Conservation (phyloP, 768 basidiomycete species). For the Pleurotus eryngii region DNA sequence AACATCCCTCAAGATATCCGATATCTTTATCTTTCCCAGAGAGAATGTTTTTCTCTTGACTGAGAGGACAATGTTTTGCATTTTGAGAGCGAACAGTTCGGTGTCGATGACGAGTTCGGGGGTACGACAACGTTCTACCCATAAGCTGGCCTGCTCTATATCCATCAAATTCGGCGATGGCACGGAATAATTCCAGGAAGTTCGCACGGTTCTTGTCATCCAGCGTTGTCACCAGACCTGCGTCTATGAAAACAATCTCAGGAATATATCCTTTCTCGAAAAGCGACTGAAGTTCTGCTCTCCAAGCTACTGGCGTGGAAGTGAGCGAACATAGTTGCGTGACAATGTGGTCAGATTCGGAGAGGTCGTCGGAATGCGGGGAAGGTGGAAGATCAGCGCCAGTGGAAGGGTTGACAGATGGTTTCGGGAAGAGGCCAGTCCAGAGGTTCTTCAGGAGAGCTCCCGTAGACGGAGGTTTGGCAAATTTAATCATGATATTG, state of each 20-base stretch:
- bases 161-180: slow-evolving; percentile 95
- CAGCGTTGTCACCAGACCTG: slow-evolving; percentile 89
- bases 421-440: slow-evolving; percentile 43
- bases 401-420: slow-evolving; percentile 16
- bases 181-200: slow-evolving; percentile 95
- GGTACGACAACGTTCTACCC: slow-evolving; percentile 88
- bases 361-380: slow-evolving; percentile 34
- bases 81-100: slow-evolving; percentile 95
- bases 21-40: slow-evolving; percentile 94
- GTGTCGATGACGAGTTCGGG: slow-evolving; percentile 88
- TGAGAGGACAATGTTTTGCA: slow-evolving; percentile 91
- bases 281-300: slow-evolving; percentile 58
- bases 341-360: slow-evolving; percentile 63
- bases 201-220: slow-evolving; percentile 80
- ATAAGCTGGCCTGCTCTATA: slow-evolving; percentile 94
- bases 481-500: slow-evolving; percentile 98
- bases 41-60: slow-evolving; percentile 98
- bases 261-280: slow-evolving; percentile 78
- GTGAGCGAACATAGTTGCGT: slow-evolving; percentile 61
- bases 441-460: slow-evolving; percentile 62
- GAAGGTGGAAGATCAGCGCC: slow-evolving; percentile 22
- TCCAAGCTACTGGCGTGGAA: slow-evolving; percentile 65
- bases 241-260: slow-evolving; percentile 95
- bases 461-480: slow-evolving; percentile 72
- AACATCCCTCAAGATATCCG: slow-evolving; percentile 89